Conservation (phyloP, 2,329 filamentous ascomycete genomes). For the Pyricularia grisea region DNA sequence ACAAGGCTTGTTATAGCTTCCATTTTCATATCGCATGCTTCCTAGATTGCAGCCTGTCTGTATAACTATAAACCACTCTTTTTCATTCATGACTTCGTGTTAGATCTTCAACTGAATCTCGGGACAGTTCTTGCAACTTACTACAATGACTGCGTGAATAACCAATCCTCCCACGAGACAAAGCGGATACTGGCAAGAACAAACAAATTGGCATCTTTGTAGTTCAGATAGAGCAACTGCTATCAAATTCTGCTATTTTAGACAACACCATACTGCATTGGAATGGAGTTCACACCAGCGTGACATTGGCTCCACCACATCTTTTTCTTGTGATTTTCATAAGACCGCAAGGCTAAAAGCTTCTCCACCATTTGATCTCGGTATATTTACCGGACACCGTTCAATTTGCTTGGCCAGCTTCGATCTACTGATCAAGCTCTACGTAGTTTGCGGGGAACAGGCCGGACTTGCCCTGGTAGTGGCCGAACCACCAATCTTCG, state of each 20-base stretch:
- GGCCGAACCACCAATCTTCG: constrained; percentile 97
- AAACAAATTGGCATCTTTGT: background rate
- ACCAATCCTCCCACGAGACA: background rate
- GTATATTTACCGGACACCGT: background rate
- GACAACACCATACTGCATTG: background rate
- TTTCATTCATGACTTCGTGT: background rate
- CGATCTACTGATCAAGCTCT: constrained; percentile 33
- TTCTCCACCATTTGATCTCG: background rate
- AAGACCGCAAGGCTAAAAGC: background rate
- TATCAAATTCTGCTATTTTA: background rate
- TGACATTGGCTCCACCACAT: background rate
- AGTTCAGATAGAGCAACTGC: background rate
- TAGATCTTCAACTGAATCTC: background rate
- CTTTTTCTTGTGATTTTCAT: background rate
- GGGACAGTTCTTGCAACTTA: too few relatives aligned
- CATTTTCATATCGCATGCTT: background rate
- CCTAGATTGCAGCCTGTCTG: background rate
- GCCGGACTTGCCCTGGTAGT: constrained; percentile 68
- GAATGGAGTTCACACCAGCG: background rate
- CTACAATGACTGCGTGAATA: background rate
- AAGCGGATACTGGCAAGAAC: background rate
- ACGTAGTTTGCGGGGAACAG: constrained; percentile 76
- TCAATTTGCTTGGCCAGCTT: background rate
- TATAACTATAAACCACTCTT: background rate
- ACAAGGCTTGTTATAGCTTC: background rate